phyloP scores from a whole-genome alignment of 2,329 filamentous ascomycete genomes.

The Fusarium nygamai region DNA sequence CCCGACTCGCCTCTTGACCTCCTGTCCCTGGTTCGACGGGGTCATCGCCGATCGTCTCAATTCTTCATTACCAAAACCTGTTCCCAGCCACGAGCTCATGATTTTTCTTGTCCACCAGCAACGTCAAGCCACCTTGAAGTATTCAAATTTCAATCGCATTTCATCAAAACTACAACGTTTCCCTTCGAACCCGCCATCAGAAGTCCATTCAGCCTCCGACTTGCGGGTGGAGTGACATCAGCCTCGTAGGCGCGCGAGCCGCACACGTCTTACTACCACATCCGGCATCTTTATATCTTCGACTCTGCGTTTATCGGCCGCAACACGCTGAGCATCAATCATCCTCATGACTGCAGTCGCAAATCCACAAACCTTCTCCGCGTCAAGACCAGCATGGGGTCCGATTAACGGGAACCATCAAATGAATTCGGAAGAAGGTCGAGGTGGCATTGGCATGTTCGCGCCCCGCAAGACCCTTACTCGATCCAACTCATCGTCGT shows the following conservation, averaged over 20 bases:
- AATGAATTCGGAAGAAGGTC: conserved; percentile 85
- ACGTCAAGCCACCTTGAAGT: conserved; percentile 14
- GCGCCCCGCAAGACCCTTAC: conserved; percentile 88
- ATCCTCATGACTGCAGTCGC: conserved; percentile 75
- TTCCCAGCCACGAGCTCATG: conserved; percentile 36
- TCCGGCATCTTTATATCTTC: conserved; percentile 28
- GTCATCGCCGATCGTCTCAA: conserved; percentile 29
- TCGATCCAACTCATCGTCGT: conserved; percentile 91
- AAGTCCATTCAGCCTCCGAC: conserved; percentile 1
- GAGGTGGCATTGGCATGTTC: conserved; percentile 74
- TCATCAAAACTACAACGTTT: conserved; percentile 1
- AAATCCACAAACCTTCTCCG: conserved; percentile 70
- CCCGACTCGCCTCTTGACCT: conserved; percentile 23
- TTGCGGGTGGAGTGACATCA: conserved; percentile 36
- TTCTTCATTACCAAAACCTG: conserved; percentile 34
- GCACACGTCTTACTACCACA: conserved; percentile 34
- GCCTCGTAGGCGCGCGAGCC: conserved; percentile 33
- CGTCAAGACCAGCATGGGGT: conserved; percentile 73
- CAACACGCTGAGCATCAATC: conserved; percentile 30
- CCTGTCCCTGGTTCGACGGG: conserved; percentile 15
- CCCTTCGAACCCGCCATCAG: conserved; percentile 4
- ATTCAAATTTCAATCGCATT: conserved; percentile 21
- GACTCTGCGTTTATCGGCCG: conserved; percentile 36
- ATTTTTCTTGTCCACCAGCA: conserved; percentile 34
- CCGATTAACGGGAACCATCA: conserved; percentile 68